Conservation (phyloP, 169 alveolate species). For the Plasmodium chabaudi region DNA sequence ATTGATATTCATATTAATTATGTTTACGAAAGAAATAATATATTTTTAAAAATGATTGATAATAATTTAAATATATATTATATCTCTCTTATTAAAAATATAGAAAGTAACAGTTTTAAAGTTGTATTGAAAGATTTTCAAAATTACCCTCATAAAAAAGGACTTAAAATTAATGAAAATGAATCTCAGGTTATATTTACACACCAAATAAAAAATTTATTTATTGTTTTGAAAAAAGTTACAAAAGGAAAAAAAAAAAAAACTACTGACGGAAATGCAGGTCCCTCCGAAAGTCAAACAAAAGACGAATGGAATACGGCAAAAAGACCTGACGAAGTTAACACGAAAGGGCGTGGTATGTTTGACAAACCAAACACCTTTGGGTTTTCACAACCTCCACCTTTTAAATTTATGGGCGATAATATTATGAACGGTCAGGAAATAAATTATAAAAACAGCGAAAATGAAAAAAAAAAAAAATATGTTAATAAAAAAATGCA, state of each 20-base stretch:
- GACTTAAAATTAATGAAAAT: slow-evolving; percentile 44
- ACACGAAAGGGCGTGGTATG: too few relatives aligned
- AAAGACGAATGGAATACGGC: neutral
- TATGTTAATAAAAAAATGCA: too few relatives aligned
- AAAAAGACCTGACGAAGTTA: neutral
- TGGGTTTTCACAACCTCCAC: too few relatives aligned
- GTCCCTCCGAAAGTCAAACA: neutral
- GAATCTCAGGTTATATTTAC: slow-evolving; percentile 29
- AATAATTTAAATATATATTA: slow-evolving; percentile 60
- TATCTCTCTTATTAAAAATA: slow-evolving; percentile 33
- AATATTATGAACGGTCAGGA: neutral
- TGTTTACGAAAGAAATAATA: slow-evolving; percentile 46
- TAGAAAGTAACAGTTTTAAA: slow-evolving; percentile 25
- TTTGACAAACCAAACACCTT: too few relatives aligned
- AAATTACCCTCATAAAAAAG: slow-evolving; percentile 70
- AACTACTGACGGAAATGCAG: neutral
- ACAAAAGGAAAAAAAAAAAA: neutral
- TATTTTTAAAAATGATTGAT: slow-evolving; percentile 51
- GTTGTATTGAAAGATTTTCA: slow-evolving; percentile 65
- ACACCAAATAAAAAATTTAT: slow-evolving; percentile 32
- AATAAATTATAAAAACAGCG: too few relatives aligned
- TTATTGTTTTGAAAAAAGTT: slow-evolving; percentile 25
- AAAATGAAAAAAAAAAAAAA: too few relatives aligned
- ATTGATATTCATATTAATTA: slow-evolving; percentile 51
- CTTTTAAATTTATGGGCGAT: neutral